Base-by-base conservation (phyloP, 2,329 filamentous ascomycete species). In the Geosmithia putterillii region DNA sequence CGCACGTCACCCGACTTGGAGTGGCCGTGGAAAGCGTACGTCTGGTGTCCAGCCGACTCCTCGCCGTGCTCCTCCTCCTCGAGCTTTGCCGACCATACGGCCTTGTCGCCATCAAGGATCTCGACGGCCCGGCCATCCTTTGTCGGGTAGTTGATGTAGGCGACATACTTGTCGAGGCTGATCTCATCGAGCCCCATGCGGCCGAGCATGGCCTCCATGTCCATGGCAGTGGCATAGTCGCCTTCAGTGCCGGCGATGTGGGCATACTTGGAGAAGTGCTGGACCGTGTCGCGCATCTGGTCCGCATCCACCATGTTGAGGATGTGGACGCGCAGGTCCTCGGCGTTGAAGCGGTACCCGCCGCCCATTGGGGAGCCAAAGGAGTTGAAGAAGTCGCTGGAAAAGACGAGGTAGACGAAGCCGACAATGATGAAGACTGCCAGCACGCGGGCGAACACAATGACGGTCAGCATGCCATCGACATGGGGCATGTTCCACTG, bases 171-270 rank as follows among this genome's bases (percentile, higher is more conserved):
- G 53, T 94, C 83, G 54, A 87, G 71, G 41, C 70, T 66, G 21
- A 94, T 80, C 45, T 82, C 71, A 52, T 95, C 88, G 55, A 98
- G 71, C 4, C 77, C 75, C 39, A 81, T 80, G 42, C 72, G 73
- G 50, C 67, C 65, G 61, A 95, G 95, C 59, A 83, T 75, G 54
- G 79, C 79, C 60, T 89, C 75, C 44, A 95, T 78, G 68, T 89
- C 94, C 65, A 86, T 76, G 7, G 86, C 90, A 44, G 94, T 71
- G 39, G 83, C 85, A 54, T 83, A 88, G 64, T 94, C 90, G 40
- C 92, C 92, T 64, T 95, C 83, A 3, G 88, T 94, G n/a, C 92
- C 92, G 2, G 87, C 92, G 48, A 96, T 73, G 61, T 96, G 92
- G 48, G 92, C 85, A 57, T 86, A 95, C 44, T 75, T 76, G 4